Evolutionary conservation across 2,329 filamentous ascomycete species (phyloP).

Genomic region (Ophiognomonia clavigignenti-juglandacearum): DNA sequence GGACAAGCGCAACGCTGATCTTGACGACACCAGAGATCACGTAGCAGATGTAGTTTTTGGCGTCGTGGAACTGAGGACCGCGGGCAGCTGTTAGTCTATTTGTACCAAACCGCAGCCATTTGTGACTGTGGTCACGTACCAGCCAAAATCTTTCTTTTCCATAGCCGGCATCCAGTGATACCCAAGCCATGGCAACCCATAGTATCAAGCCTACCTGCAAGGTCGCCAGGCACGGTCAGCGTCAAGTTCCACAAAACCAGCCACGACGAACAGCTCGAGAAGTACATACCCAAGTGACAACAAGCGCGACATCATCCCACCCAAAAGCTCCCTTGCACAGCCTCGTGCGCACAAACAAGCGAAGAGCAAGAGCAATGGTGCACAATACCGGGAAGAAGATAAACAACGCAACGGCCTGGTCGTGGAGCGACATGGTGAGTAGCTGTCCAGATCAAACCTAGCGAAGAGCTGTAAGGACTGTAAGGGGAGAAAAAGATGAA

Average conservation of each 20-base stretch:
- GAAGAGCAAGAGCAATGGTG: constrained; percentile 14
- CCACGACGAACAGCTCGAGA: not conserved
- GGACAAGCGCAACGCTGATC: constrained; percentile 13
- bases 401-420: constrained; percentile 3
- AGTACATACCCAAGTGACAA: constrained; percentile 13
- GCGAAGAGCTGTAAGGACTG: too few relatives aligned
- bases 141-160: not conserved
- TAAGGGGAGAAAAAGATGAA: too few relatives aligned
- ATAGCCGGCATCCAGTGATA: not conserved
- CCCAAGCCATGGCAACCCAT: constrained; percentile 1
- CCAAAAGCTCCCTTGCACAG: constrained; percentile 12
- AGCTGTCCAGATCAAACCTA: not conserved
- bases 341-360: constrained; percentile 7
- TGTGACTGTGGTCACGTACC: too few relatives aligned
- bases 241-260: not conserved
- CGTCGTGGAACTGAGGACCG: constrained; percentile 1
- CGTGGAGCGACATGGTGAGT: not conserved
- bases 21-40: constrained; percentile 12
- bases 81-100: too few relatives aligned
- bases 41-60: constrained; percentile 12
- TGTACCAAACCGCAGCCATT: too few relatives aligned
- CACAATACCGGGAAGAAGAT: constrained; percentile 12
- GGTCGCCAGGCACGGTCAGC: not conserved
- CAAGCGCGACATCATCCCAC: constrained; percentile 12
- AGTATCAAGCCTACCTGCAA: constrained; percentile 6